Evolutionary conservation across 2,329 filamentous ascomycete species (phyloP).

Genomic region (Ascochyta koolunga): DNA sequence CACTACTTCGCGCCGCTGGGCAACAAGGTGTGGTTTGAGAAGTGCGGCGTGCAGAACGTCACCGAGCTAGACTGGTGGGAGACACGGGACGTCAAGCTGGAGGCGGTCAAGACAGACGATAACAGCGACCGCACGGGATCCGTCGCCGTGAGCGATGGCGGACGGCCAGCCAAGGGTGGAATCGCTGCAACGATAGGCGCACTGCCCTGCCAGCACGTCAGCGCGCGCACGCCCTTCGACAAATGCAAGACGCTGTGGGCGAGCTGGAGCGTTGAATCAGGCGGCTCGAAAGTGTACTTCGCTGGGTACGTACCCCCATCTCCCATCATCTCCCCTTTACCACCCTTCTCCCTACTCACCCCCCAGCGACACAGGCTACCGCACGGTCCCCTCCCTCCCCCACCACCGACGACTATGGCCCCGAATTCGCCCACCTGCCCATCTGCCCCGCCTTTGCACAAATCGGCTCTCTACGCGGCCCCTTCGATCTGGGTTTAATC

Average conservation of each 20-base stretch:
- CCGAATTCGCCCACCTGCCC: slow-evolving; percentile 68
- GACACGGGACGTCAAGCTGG: slow-evolving; percentile 73
- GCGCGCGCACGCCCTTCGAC: slow-evolving; percentile 71
- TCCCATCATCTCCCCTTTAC: not conserved
- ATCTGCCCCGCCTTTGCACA: slow-evolving; percentile 83
- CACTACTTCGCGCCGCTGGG: slow-evolving; percentile 90
- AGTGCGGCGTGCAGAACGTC: slow-evolving; percentile 72
- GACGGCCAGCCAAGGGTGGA: slow-evolving; percentile 7
- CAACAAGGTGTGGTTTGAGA: slow-evolving; percentile 80
- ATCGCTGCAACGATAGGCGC: slow-evolving; percentile 78
- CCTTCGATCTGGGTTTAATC: slow-evolving; percentile 89
- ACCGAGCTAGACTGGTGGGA: slow-evolving; percentile 98
- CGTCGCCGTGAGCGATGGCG: slow-evolving; percentile 15
- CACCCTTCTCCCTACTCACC: slow-evolving; percentile 24
- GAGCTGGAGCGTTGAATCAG: slow-evolving; percentile 80
- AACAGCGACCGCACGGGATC: slow-evolving; percentile 10
- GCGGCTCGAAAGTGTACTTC: slow-evolving; percentile 82
- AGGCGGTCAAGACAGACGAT: slow-evolving; percentile 27
- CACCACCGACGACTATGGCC: slow-evolving; percentile 72
- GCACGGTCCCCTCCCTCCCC: slow-evolving; percentile 71
- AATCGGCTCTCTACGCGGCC: slow-evolving; percentile 79
- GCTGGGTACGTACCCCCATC: slow-evolving; percentile 58
- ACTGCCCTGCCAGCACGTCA: slow-evolving; percentile 84
- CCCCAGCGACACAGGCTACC: slow-evolving; percentile 84
- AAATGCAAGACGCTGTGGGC: slow-evolving; percentile 81